Conservation (phyloP, 129 eudicot species). For the Glebionis coronaria region DNA sequence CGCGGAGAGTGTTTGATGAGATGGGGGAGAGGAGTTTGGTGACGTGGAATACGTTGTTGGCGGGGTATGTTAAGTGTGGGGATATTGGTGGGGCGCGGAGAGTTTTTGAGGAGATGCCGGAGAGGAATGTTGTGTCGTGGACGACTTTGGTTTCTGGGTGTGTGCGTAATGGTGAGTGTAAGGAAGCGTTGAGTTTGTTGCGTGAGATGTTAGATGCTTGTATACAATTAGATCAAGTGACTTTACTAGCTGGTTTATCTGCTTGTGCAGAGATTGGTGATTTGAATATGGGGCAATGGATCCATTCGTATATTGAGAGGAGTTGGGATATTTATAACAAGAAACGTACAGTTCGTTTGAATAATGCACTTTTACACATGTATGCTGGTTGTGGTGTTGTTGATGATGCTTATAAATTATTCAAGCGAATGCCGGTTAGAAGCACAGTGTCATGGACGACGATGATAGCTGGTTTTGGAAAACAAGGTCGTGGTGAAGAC, state of each 20-base stretch:
- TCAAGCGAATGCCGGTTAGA: slow-evolving; percentile 41
- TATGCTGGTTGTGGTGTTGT: slow-evolving; percentile 70
- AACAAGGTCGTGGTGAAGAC: slow-evolving; percentile 60
- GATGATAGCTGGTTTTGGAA: slow-evolving; percentile 66
- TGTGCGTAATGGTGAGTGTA: slow-evolving; percentile 39
- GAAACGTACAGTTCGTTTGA: slow-evolving; percentile 34
- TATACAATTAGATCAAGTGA: slow-evolving; percentile 53
- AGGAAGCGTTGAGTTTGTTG: slow-evolving; percentile 49
- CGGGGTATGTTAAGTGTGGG: slow-evolving; percentile 36
- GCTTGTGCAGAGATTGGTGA: slow-evolving; percentile 86
- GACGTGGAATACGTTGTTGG: slow-evolving; percentile 60
- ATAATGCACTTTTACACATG: slow-evolving; percentile 70
- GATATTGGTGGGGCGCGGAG: slow-evolving; percentile 37
- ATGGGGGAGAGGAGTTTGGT: slow-evolving; percentile 61
- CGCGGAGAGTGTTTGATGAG: slow-evolving; percentile 56
- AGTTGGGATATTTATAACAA: slow-evolving; percentile 14
- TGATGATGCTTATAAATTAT: slow-evolving; percentile 45
- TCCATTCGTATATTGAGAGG: slow-evolving; percentile 42
- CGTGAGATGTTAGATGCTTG: slow-evolving; percentile 33
- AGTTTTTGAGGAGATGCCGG: slow-evolving; percentile 59
- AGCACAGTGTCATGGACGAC: slow-evolving; percentile 65
- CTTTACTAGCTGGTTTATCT: slow-evolving; percentile 41
- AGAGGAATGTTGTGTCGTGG: slow-evolving; percentile 65
- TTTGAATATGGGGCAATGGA: slow-evolving; percentile 60
- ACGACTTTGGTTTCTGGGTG: slow-evolving; percentile 61